Evolutionary conservation across 257 asterid species (phyloP).

Genomic region (Rehmannia glutinosa): DNA sequence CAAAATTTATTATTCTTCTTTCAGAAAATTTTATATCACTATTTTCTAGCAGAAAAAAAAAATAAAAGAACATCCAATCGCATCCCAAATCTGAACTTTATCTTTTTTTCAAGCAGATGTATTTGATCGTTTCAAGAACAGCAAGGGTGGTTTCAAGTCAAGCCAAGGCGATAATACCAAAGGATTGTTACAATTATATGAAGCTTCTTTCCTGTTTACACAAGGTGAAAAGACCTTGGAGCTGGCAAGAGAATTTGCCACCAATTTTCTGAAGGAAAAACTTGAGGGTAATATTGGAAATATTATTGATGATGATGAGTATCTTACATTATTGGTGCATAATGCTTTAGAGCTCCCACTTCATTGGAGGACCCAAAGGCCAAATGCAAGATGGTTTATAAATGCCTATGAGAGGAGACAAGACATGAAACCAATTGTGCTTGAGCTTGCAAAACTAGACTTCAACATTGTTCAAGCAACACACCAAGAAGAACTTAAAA

Average conservation of each 20-base stretch:
- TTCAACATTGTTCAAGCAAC: slow-evolving; percentile 42
- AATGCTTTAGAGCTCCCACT: slow-evolving; percentile 41
- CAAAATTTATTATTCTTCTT: too few relatives aligned
- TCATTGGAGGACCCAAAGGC: slow-evolving; percentile 37
- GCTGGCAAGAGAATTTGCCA: slow-evolving; percentile 28
- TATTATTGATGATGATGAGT: slow-evolving; percentile 2
- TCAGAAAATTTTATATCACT: not conserved
- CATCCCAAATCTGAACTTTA: not conserved
- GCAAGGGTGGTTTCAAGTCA: slow-evolving; percentile 21
- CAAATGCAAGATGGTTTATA: slow-evolving; percentile 39
- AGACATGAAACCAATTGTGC: slow-evolving; percentile 20
- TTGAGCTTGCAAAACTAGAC: slow-evolving; percentile 43
- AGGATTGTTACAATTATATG: slow-evolving; percentile 42
- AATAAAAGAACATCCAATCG: too few relatives aligned
- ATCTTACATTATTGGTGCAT: slow-evolving; percentile 7
- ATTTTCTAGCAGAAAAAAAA: not conserved
- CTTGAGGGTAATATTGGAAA: not conserved
- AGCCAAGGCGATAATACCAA: slow-evolving; percentile 17
- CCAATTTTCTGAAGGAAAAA: slow-evolving; percentile 6
- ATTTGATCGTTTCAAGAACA: slow-evolving; percentile 29
- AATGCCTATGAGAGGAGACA: slow-evolving; percentile 22
- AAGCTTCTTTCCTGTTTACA: slow-evolving; percentile 39
- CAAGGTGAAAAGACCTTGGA: slow-evolving; percentile 38
- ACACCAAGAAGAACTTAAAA: slow-evolving; percentile 31
- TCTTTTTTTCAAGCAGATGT: slow-evolving; percentile 19